Conservation (phyloP, 345 rosid species). For the Acer yangbiense region DNA sequence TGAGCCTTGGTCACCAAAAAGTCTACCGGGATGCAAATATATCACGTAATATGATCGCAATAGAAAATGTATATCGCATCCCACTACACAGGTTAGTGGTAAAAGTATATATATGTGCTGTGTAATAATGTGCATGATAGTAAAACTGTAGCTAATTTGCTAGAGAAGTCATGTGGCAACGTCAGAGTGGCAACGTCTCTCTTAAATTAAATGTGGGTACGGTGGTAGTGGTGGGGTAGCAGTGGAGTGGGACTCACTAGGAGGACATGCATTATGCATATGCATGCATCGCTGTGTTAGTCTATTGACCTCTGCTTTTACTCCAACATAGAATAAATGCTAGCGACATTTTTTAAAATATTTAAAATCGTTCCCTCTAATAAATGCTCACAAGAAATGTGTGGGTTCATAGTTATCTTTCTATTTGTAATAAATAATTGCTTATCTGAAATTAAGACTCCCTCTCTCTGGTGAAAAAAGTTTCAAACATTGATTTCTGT, state of each 20-base stretch:
- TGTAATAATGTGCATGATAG: neutral
- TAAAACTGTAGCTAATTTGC: neutral
- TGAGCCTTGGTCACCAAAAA: too few species aligned
- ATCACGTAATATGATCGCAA: too few species aligned
- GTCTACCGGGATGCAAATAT: too few species aligned
- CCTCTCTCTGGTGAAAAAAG: neutral
- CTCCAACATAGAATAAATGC: slow-evolving; percentile 13
- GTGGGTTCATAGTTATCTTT: neutral
- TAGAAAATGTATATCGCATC: too few species aligned
- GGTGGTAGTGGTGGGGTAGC: neutral
- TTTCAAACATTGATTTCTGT: neutral
- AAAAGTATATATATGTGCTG: too few species aligned
- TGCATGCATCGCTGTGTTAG: slow-evolving; percentile 9
- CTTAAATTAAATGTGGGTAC: neutral
- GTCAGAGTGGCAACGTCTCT: neutral
- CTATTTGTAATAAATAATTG: neutral
- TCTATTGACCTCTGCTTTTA: neutral
- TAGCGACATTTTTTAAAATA: neutral
- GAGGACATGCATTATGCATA: neutral
- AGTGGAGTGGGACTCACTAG: slow-evolving; percentile 7
- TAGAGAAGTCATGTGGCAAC: neutral
- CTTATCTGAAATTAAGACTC: slow-evolving; percentile 2
- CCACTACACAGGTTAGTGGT: too few species aligned
- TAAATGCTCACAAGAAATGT: neutral
- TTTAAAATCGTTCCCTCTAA: neutral